Conservation (phyloP, 805 yeast species). For the Metschnikowia chrysomelidarum region DNA sequence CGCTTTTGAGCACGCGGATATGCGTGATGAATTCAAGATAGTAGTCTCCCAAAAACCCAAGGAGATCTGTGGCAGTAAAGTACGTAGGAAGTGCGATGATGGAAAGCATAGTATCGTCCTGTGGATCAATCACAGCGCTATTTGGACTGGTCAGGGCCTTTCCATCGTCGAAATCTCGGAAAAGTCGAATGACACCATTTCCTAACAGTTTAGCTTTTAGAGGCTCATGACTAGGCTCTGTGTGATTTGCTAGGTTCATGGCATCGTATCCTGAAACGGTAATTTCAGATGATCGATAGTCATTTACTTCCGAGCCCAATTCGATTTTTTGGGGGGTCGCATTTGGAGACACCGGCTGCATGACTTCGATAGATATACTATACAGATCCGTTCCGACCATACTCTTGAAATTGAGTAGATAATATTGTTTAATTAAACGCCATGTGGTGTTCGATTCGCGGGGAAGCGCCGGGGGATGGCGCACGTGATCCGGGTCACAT, state of each 20-base stretch:
- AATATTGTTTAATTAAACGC: too few species aligned
- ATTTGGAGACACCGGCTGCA: neutral
- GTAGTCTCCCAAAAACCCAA: constrained; percentile 75
- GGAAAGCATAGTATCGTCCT: constrained; percentile 68
- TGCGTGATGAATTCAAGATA: constrained; percentile 59
- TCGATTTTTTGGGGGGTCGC: neutral
- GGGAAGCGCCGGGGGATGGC: too few species aligned
- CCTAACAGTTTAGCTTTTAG: constrained; percentile 66
- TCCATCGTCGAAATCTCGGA: constrained; percentile 47
- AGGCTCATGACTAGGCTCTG: constrained; percentile 35
- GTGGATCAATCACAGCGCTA: constrained; percentile 19
- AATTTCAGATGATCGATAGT: constrained; percentile 33
- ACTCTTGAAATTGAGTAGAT: constrained; percentile 1
- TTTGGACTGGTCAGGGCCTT: constrained; percentile 9
- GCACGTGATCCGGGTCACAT: too few species aligned
- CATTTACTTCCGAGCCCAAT: constrained; percentile 14
- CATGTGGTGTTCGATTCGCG: too few species aligned
- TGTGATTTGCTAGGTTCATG: constrained; percentile 8
- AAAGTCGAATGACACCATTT: constrained; percentile 69
- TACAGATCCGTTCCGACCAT: constrained; percentile 45
- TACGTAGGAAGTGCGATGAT: constrained; percentile 86
- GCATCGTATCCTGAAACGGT: constrained; percentile 20
- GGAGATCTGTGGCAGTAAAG: constrained; percentile 77
- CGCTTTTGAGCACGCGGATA: constrained; percentile 67
- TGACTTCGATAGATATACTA: constrained; percentile 32